Evolutionary conservation across 768 basidiomycete genomes (phyloP), one percentile per base, ranked within the genome.

Genomic region (Trichaptum fuscoviolaceum): DNA sequence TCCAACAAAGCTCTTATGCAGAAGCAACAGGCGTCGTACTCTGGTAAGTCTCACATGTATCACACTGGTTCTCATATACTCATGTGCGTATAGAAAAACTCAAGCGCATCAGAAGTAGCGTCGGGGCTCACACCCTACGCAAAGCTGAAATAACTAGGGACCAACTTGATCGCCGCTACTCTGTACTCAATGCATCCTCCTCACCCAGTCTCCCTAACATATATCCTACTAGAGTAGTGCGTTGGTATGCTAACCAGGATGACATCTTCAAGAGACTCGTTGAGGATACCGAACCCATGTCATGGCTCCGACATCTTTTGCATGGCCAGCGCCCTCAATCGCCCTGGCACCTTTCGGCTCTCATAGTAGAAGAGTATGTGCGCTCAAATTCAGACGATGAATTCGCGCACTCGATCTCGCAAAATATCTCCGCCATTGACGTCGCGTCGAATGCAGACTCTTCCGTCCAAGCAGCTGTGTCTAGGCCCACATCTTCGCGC

Each of bases 271-370:
- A 79, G 66, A 74, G 78, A n/a, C 79, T 83, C 27, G 72, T 92
- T 26, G 89, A 89, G 65, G 81, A 82, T 64, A 82, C 84, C 0
- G 91, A 93, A 71, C 89, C 91, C 7, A 79, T 89, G 60, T 85
- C 86, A 7, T 93, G 91, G 91, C 76, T 92, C 30, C 89, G 85
- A 70, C 88, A 91, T 66, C 72, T 83, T 68, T 77, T 85, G 62
- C 84, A 87, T 61, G 75, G 75, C 57, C 73, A 70, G 59, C 77
- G 72, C 62, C 68, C 70, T 36, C 67, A 69, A 27, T 69, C 65
- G 60, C 82, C 82, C 3, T 87, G 89, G 87, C 80, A 87, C 72
- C 72, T 92, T 62, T 86, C 90, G 9, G 90, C 91, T 2, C 77
- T 89, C 63, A 83, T 90, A 15, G 79, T 88, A 68, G 88, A 92